phyloP scores from a whole-genome alignment of 2,329 filamentous ascomycete species.

The Paecilomyces niveus region DNA sequence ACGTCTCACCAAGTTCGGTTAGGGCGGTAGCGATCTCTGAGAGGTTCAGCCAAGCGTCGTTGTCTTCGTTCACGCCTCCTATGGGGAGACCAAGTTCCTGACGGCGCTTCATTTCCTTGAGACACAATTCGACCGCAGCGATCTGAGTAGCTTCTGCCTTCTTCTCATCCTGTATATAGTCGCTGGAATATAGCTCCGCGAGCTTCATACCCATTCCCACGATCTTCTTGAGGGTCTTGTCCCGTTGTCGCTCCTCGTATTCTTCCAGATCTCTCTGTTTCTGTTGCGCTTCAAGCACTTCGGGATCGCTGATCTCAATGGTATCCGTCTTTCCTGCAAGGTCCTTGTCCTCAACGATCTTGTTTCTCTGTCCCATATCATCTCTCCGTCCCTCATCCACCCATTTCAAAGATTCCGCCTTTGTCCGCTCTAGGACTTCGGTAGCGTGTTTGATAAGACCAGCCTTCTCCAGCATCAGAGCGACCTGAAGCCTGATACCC shows the following conservation, averaged over 20 bases:
- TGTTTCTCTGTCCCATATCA: conserved; percentile 14
- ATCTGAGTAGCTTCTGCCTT: conserved; percentile 68
- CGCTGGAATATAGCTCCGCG: conserved; percentile 71
- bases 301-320: conserved; percentile 12
- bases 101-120: conserved; percentile 67
- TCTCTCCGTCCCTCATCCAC: conserved; percentile 17
- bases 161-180: conserved; percentile 66
- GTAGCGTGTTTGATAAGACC: conserved; percentile 63
- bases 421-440: conserved; percentile 70
- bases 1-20: conserved; percentile 65
- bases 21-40: conserved; percentile 28
- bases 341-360: conserved; percentile 25
- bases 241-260: conserved; percentile 42
- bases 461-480: conserved; percentile 71
- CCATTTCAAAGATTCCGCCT: conserved; percentile 55
- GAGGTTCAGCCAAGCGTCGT: conserved; percentile 29
- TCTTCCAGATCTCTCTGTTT: conserved; percentile 17
- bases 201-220: conserved; percentile 76
- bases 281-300: conserved; percentile 14
- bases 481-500: conserved; percentile 77
- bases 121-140: conserved; percentile 72
- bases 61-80: conserved; percentile 50
- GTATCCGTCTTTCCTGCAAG: conserved; percentile 41
- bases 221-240: conserved; percentile 63
- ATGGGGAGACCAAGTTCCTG: conserved; percentile 60